Evolutionary conservation across 169 alveolate species (phyloP), one percentile per base, ranked within the genome.

Genomic region (Cryptosporidium sp.): DNA sequence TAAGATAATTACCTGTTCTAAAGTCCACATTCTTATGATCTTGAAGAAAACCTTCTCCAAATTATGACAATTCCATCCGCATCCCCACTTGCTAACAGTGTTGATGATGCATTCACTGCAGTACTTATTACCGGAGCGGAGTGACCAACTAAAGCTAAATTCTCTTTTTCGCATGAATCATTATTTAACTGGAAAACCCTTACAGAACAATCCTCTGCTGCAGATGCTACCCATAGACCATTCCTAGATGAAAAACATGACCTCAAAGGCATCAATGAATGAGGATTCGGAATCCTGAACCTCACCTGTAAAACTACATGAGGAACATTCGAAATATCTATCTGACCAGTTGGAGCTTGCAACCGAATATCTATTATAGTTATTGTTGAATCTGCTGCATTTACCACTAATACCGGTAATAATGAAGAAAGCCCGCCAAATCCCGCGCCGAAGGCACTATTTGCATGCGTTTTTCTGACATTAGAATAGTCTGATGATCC

Each of bases 61-160:
- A 95, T 75, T 42, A 94, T 96, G n/a, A 95, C 92, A 51, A 92
- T 84, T 44, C 97, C 97, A 69, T 93, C 94, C 18, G 97, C 92
- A 84, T 95, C 97, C 14, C 96, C 93, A 14, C 96, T 92, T 18
- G 94, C 95, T 75, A 95, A 56, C 3, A 95, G 44, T n/a, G 97
- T 95, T 75, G 94, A 95, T 44, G 86, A 87, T 51, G 87, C 92
- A 91, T 95, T 95, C 23, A 95, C 97, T 3, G 94, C 96, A 10
- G 94, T 95, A 26, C 96, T 92, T 85, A 95, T 95, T 33, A 95
- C 96, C 2, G 96, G 97, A 7, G 96, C 96, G 12, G 73, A 62
- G 48, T 80, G 89, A 3, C 89, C 75, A 16, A 69, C 37, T 29
- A 80, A 56, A 3, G 44, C 53, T 26, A 48, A 26, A 35, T 42